Base-by-base conservation (phyloP, 2,329 filamentous ascomycete species). In the Sarocladiaceae sp. region DNA sequence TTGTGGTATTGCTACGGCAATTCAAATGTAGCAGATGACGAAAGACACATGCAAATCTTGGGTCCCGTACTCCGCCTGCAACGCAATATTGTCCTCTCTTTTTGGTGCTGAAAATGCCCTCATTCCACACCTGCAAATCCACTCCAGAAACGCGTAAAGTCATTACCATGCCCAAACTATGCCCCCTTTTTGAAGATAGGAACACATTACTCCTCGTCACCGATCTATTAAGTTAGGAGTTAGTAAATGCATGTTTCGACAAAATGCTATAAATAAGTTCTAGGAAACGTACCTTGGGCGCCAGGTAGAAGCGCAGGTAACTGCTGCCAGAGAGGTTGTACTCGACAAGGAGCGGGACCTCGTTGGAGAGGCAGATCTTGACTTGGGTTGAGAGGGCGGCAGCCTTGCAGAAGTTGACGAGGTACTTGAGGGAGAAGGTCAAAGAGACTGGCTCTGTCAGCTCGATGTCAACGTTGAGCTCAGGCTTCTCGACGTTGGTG, bases 391-490 rank as follows among this genome's bases (percentile, higher is more conserved):
- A 93, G 56, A 99, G 78, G 51, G 84, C 86, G 57, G 90, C 88
- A 29, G 95, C 95, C 78, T 99, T 99, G 88, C 94, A 97, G 78
- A 99, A 99, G 82, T 97, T 97, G 80, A 96, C 90, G 3, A 99
- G 86, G 76, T 99, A 99, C 78, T 99, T 99, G 64, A 99, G 87
- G 29, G 94, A 97, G 78, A 99, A 99, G 48, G 93, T 97, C 57
- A 99, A 82, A 31, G 89, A 81, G 55, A 99, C 94, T 50, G 94
- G 90, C 76, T 99, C 95, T 35, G 84, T 87, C 56, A 99, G 84
- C 66, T 91, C 84, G 70, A 99, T 97, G 59, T 90, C 82, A 62
- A 97, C 88, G 66, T 92, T 89, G 66, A 87, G 78, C 10, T 88
- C 83, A 46, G 90, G 86, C 77, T 97, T 96, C 36, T 97, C 93